phyloP scores from a whole-genome alignment of 108 stramenopile species.

The Cyclotella distinguenda region DNA sequence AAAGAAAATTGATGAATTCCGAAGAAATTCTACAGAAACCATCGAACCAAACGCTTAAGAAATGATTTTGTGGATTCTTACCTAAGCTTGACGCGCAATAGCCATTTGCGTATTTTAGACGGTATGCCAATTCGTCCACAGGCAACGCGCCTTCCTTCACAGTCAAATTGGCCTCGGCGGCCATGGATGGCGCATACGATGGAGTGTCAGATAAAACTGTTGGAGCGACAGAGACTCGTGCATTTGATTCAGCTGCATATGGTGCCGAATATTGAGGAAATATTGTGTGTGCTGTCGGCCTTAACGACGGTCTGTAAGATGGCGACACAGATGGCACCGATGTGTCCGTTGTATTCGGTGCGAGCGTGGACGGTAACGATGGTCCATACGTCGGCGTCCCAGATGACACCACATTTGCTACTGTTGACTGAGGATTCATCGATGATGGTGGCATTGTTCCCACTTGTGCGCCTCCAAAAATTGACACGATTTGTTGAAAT shows the following conservation, averaged over 20 bases:
- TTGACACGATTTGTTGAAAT: constrained; percentile 26
- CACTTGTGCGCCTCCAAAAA: constrained; percentile 30
- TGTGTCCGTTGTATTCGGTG: neutral
- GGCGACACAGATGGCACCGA: constrained; percentile 3
- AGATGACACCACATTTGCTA: too few relatives aligned
- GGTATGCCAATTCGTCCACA: constrained; percentile 21
- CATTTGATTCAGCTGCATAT: neutral
- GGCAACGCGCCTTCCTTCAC: constrained; percentile 11
- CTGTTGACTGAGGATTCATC: neutral
- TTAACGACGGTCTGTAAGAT: neutral
- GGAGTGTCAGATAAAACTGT: too few relatives aligned
- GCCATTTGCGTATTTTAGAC: constrained; percentile 25
- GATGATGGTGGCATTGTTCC: neutral
- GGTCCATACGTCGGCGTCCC: too few relatives aligned
- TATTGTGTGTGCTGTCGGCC: neutral
- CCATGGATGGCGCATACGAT: too few relatives aligned
- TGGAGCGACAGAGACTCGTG: neutral
- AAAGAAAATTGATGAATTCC: too few relatives aligned
- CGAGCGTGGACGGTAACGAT: neutral
- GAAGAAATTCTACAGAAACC: too few relatives aligned
- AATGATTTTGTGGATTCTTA: too few relatives aligned
- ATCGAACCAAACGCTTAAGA: too few relatives aligned
- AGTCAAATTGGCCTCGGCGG: too few relatives aligned
- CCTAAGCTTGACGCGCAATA: constrained; percentile 40
- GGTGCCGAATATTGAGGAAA: neutral